Percentiles rank a stretch among this genome's conserved stretches.
Conservation (phyloP, 1,284 basidiomycete species). For the Takashimella koratensis region DNA sequence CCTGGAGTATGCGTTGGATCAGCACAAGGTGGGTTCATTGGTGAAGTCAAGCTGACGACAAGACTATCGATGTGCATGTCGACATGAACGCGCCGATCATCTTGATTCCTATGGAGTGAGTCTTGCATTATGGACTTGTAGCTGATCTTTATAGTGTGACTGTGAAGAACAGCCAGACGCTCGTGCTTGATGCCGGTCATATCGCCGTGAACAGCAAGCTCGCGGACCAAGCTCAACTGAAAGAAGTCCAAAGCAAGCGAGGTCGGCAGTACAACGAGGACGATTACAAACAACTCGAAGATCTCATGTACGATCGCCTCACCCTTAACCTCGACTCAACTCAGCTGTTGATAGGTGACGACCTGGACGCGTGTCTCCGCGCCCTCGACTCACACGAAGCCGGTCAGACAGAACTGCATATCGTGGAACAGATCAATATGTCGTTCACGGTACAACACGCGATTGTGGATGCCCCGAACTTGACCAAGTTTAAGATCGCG, state of each 20-base stretch:
- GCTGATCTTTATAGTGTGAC: no score
- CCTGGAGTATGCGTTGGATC: slow-evolving; percentile 78
- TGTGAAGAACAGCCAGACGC: slow-evolving; percentile 71
- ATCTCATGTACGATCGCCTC: slow-evolving; percentile 95
- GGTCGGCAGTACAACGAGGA: slow-evolving; percentile 82
- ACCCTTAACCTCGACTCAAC: slow-evolving; percentile 81
- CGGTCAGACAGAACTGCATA: slow-evolving; percentile 63
- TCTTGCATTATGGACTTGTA: no score
- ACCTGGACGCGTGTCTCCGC: slow-evolving; percentile 73
- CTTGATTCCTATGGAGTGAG: slow-evolving; percentile 84
- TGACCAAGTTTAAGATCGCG: slow-evolving; percentile 87
- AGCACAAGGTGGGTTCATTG: slow-evolving; percentile 40
- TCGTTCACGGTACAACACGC: slow-evolving; percentile 89
- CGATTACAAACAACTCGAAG: slow-evolving; percentile 83
- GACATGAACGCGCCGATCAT: slow-evolving; percentile 98
- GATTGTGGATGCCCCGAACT: slow-evolving; percentile 79
- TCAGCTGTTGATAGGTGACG: slow-evolving; percentile 89
- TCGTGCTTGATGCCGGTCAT: slow-evolving; percentile 95
- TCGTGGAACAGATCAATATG: slow-evolving; percentile 91
- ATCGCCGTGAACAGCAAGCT: slow-evolving; percentile 89
- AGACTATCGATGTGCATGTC: slow-evolving; percentile 92
- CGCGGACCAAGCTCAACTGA: slow-evolving; percentile 76
- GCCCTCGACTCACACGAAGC: slow-evolving; percentile 60
- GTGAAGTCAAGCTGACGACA: slow-evolving; percentile 1
- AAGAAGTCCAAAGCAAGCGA: slow-evolving; percentile 78